phyloP scores from a whole-genome alignment of 768 basidiomycete species.

The Lactifluus volemus region DNA sequence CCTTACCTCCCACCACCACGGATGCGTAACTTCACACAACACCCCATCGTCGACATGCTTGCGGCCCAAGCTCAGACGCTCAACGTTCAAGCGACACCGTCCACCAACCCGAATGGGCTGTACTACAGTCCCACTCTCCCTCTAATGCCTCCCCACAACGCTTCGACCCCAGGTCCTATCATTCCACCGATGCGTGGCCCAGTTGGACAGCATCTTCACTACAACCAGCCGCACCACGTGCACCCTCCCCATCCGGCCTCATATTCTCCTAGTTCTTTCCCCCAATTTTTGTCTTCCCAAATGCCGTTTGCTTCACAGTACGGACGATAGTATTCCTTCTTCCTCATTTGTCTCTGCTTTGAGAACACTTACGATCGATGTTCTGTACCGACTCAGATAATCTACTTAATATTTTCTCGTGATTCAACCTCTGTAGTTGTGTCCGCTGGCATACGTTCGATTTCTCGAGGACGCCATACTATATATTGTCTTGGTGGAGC shows the following conservation, averaged over 20 bases:
- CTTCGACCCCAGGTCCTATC: not conserved
- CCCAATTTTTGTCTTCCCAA: not conserved
- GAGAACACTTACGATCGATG: not conserved
- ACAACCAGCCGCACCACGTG: not conserved
- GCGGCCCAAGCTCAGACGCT: not conserved
- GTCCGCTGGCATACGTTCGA: not conserved
- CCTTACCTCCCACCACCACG: constrained; percentile 11
- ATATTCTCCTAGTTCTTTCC: not conserved
- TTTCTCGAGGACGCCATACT: not conserved
- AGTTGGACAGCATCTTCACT: not conserved
- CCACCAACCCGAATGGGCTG: not conserved
- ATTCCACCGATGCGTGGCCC: not conserved
- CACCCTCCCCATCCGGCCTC: not conserved
- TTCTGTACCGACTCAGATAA: not conserved
- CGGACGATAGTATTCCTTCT: not conserved
- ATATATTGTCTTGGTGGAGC: not conserved
- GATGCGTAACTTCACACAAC: constrained; percentile 1
- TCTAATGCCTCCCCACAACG: not conserved
- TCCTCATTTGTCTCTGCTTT: not conserved
- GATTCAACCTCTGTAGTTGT: not conserved
- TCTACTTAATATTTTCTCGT: not conserved
- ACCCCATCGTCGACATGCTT: not conserved
- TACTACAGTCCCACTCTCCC: not conserved
- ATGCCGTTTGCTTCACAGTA: not conserved
- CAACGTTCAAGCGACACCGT: not conserved